Base-by-base conservation (phyloP, 768 basidiomycete species). In the Russula emetica region DNA sequence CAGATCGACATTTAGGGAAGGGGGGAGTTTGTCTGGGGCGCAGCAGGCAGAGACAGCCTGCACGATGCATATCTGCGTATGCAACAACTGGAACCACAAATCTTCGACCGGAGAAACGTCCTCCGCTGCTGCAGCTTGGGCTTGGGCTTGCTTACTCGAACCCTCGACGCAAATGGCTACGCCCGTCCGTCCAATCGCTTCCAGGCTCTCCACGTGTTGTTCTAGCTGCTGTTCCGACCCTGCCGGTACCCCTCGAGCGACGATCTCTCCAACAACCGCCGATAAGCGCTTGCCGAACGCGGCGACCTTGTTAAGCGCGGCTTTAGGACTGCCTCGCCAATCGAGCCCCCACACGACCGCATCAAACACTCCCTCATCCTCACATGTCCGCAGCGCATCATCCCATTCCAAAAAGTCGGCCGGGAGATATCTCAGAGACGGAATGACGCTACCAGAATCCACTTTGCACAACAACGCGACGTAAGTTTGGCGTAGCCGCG, bases 31-130 rank as follows among this genome's bases (percentile, higher is more conserved):
- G 16, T 68, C 68, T 9, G 69, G 26, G 16, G 73, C 68, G 61
- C 71, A 75, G 60, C 78, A 78, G 5, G 76, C 76, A 0, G 87
- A 85, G 18, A 93, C 74, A 2, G 78, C 78, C 67, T 95, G 94
- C 10, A 95, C 87, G 38, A 83, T 82, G 56, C 85, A 82, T 58
- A 97, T 87, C 71, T 97, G 88, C 64, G 87, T 86, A 69, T 84
- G 85, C 36, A 98, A 80, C 1, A 97, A 77, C 65, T 85, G 82
- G 73, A 93, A 92, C 94, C 94, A 98, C 67, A 93, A 83, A 66
- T 96, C 91, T 71, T 97, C 94, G 18, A 86, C 71, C 44, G 44
- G n/a, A 69, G 45, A 81, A 76, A 61, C 74, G 11, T 77, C 73
- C 22, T 76, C 75, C 14, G 73, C 71, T 30, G 50, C 8, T 69